Evolutionary conservation across 352 stramenopile species (phyloP), one percentile per base, ranked within the genome.

Genomic region (Pythium aquatile): DNA sequence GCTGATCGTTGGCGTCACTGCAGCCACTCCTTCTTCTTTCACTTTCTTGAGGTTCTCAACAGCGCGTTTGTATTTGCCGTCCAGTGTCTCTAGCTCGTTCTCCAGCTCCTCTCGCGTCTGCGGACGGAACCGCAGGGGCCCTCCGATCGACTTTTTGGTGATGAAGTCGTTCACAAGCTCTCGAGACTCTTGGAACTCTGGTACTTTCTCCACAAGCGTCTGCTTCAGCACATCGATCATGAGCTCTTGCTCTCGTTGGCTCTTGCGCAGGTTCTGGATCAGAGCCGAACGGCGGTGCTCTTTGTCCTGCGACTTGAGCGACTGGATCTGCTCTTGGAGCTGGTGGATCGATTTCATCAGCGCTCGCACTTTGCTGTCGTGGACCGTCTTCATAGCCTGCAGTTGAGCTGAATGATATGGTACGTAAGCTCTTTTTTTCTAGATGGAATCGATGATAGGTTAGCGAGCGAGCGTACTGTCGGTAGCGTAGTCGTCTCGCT

Each of bases 61-160:
- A 1, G 72, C 78, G 8, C 73, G 74, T 48, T 87, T 86, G 53
- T 93, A 90, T 39, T 94, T 93, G 10, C 81, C 72, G 52, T 88
- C 83, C 16, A 96, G 68, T 11, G 74, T 53, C 11, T 84, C 72
- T 4, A 96, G 71, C 30, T 96, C 88, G 53, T 90, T 90, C 59
- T 94, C 86, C 7, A 97, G 76, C 69, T 96, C 88, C 65, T 97
- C 90, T 6, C 90, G 70, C 0, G 79, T 87, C 70, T 93, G 95
- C 0, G 90, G 85, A 7, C 90, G 81, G 56, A 97, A 96, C 5
- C 88, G 79, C 61, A 93, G 69, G 13, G 83, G 85, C 5, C 73
- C 88, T 24, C 90, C 86, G 11, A 92, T 67, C 6, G 79, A 75
- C 63, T 93, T 93, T 48, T 92, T 90, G 9, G 93, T 69, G 17